Base-by-base conservation (phyloP, 1,139 yeast species). In the Groenewaldozyma auringiensis region DNA sequence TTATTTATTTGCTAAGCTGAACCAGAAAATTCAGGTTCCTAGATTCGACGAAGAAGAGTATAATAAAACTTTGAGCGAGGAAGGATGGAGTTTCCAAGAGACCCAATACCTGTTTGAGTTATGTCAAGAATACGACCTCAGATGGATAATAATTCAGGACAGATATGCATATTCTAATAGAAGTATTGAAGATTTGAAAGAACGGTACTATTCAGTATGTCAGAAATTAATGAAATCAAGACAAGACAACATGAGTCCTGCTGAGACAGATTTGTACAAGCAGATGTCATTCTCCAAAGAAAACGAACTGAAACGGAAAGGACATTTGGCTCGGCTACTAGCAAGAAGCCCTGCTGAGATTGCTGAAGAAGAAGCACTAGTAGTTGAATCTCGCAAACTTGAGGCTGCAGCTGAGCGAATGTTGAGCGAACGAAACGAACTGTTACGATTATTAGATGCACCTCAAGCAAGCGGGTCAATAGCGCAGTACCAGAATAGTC, bases 341-440 rank as follows among this genome's bases (percentile, higher is more conserved):
- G 79, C 79, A 46, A 71, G 99, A 55, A 81, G 94, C 2, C 96
- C 98, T 0, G 95, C 96, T 0, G 98, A 92, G 61, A 86, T 92
- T 37, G 97, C 98, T 0, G 98, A 92, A 64, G 99, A 92, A 63
- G 97, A 94, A 63, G 87, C 95, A 0, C 70, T 92, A 44, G 87
- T 92, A 2, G 81, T 89, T 40, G 98, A 92, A 62, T 94, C 97
- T 1, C 78, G 95, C 47, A 79, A 94, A 53, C 85, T 92, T 52
- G 98, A 92, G 59, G 77, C 89, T 48, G 88, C 95, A 1, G 95
- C 97, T 0, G 89, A 87, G 68, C 83, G 86, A 60, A 84, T 92
- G 75, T 74, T 89, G 47, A 69, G 74, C 43, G 98, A 92, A 63
- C 75, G 98, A 55, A 82, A 88, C 2, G 83, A 86, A 47, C 67